Conservation (phyloP, 768 basidiomycete genomes). For the Tulasnella sp. region DNA sequence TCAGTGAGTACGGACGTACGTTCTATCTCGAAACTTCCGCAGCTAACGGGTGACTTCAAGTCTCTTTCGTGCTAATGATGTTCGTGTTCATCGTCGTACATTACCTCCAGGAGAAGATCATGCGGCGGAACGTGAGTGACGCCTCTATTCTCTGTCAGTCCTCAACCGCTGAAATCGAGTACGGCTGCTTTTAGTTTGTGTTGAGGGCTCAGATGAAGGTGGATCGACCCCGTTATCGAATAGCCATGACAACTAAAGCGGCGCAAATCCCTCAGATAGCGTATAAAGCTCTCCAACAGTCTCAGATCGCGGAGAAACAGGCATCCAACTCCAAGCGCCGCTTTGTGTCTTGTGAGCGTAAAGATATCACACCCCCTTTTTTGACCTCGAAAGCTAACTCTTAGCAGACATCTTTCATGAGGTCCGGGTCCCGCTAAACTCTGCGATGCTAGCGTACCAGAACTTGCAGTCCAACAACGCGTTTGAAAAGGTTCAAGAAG, state of each 20-base stretch:
- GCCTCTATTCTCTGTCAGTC: no score
- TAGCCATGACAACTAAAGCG: neutral
- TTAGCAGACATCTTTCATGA: neutral
- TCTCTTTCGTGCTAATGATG: neutral
- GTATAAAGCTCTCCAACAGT: neutral
- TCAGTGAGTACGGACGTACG: neutral
- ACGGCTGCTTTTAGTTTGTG: neutral
- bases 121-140: neutral
- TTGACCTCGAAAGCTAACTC: no score
- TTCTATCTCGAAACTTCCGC: neutral
- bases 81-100: neutral
- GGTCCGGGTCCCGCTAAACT: neutral
- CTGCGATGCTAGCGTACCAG: neutral
- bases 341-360: neutral
- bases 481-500: neutral
- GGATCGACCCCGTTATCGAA: neutral
- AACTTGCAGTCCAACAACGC: neutral
- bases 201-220: neutral
- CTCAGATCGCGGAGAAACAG: neutral
- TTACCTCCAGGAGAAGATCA: neutral
- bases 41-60: neutral
- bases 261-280: neutral
- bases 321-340: neutral
- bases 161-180: neutral
- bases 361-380: neutral